Conservation (phyloP, 164 flowering plant species). For the Vitis rotundifolia region DNA sequence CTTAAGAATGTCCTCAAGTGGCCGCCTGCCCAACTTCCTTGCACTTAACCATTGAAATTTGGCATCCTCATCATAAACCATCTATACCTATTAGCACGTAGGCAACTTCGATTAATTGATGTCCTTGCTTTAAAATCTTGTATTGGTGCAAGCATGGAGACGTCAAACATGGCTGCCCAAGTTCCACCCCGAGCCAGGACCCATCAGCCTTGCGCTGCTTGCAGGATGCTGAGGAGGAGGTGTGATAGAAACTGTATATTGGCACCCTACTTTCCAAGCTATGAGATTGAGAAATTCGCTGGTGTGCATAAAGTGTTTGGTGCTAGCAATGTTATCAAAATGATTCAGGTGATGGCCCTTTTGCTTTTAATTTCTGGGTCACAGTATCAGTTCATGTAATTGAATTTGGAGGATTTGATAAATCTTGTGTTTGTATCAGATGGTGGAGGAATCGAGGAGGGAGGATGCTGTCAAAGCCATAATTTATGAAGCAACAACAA, state of each 20-base stretch:
- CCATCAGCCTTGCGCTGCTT: conserved; percentile 51
- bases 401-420: background rate
- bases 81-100: background rate
- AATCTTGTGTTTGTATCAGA: conserved; percentile 18
- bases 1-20: conserved; percentile 20
- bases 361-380: no score
- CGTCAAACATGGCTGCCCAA: conserved; percentile 12
- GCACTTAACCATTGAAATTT: conserved; percentile 23
- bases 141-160: no score
- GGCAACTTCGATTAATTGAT: background rate
- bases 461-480: conserved; percentile 42
- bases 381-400: no score
- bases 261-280: conserved; percentile 45
- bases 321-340: conserved; percentile 56
- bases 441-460: conserved; percentile 37
- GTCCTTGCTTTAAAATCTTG: background rate
- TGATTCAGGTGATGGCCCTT: conserved; percentile 38
- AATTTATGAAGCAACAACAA: conserved; percentile 40
- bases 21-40: conserved; percentile 27
- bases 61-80: conserved; percentile 2
- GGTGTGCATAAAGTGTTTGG: conserved; percentile 53
- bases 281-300: conserved; percentile 41
- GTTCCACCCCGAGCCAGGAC: background rate
- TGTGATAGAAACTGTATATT: conserved; percentile 40
- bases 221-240: conserved; percentile 44